phyloP scores from a whole-genome alignment of 257 asterid genomes.

The Solanum microdontum region DNA sequence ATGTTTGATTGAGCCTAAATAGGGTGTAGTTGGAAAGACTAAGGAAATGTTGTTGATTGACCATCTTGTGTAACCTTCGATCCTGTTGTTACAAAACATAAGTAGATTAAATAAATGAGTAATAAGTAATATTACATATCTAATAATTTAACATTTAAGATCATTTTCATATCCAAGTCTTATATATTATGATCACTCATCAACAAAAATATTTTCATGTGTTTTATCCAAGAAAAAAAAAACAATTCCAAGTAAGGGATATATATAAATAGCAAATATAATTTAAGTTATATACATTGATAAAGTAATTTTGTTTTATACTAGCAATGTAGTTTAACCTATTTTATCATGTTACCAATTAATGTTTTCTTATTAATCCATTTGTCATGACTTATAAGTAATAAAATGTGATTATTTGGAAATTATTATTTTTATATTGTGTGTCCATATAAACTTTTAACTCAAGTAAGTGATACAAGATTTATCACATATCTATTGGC shows the following conservation, averaged over 20 bases:
- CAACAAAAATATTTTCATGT: not conserved
- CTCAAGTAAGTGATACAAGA: not conserved
- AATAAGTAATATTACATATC: not conserved
- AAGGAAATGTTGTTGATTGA: constrained; percentile 67
- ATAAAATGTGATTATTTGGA: not conserved
- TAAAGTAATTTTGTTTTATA: not conserved
- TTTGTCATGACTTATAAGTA: not conserved
- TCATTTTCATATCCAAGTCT: not conserved
- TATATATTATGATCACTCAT: not conserved
- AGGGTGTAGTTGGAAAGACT: constrained; percentile 57
- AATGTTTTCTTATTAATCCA: not conserved
- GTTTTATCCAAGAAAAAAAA: not conserved
- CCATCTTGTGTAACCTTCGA: constrained; percentile 60
- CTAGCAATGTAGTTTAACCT: not conserved
- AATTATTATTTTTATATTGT: not conserved
- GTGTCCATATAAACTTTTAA: not conserved
- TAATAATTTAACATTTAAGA: not conserved
- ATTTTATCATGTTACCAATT: not conserved
- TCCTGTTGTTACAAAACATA: not conserved
- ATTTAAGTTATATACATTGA: not conserved
- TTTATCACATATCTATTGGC: not conserved
- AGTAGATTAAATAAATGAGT: not conserved
- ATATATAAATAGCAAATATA: not conserved
- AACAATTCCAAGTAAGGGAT: not conserved
- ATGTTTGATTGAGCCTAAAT: constrained; percentile 43